phyloP scores from a whole-genome alignment of 108 stramenopile genomes.

The Schizochytrium sp. region DNA sequence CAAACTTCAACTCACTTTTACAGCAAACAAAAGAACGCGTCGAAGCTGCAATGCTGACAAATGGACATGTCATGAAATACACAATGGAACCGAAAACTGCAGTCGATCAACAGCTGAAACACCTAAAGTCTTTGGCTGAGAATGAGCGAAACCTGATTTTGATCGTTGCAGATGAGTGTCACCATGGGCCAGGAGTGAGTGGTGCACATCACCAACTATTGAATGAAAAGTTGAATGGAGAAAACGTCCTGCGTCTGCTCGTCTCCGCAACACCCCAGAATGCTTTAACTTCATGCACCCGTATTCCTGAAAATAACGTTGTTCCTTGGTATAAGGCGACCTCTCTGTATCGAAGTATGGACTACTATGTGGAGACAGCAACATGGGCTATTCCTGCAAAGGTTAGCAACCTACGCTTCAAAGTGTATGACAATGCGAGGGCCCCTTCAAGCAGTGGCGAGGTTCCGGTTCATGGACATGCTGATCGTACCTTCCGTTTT shows the following conservation, averaged over 20 bases:
- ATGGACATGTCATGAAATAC: not conserved
- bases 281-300: not conserved
- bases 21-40: not conserved
- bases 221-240: not conserved
- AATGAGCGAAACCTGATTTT: not conserved
- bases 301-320: not conserved
- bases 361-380: conserved; percentile 40
- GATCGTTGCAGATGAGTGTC: conserved; percentile 18
- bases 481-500: not conserved
- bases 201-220: conserved; percentile 1
- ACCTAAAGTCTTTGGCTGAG: not conserved
- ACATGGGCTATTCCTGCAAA: not conserved
- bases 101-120: not conserved
- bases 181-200: not conserved
- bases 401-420: not conserved
- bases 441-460: too few species aligned
- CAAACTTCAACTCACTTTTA: not conserved
- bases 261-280: conserved; percentile 11
- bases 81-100: not conserved
- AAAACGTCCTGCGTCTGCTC: not conserved
- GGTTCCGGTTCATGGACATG: too few species aligned
- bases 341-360: conserved; percentile 23
- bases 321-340: not conserved
- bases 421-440: not conserved
- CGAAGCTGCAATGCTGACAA: not conserved